Base-by-base conservation (phyloP, 208 protist genomes). In the Trypanosoma theileri region DNA sequence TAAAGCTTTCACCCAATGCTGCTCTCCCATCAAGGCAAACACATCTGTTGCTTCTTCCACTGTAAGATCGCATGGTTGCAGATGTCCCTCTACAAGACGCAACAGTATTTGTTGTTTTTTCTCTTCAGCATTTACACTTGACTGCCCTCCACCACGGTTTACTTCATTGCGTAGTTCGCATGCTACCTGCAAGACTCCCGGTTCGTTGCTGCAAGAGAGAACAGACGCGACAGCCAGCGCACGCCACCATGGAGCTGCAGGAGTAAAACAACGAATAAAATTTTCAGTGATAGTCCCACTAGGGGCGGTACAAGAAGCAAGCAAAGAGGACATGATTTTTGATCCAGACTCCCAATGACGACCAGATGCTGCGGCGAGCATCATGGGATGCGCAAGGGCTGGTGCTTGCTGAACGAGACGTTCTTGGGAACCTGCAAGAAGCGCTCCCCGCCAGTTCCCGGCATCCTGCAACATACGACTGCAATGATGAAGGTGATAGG, bases 221-320 rank as follows among this genome's bases (percentile, higher is more conserved):
- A 62, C 59, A 17, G 59, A 60, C 8, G 60, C 68, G 4, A 73
- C 60, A 16, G 68, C 59, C 44, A 73, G 51, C 35, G 68, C 68
- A 11, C 53, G 59, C 60, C 68, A 67, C 68, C 68, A 73, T 48
- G 68, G 68, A 11, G 58, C 31, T 16, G 35, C 61, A 59, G 55
- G 42, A 56, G 24, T 67, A 40, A 73, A 73, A 48, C 68, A 67
- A 24, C 68, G 60, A 55, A 73, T 60, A 55, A 67, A 73, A 40
- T 42, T 66, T 41, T 62, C 60, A 28, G 60, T 64, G 12, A 67
- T 24, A 31, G 16, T 58, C 40, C 61, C 46, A 44, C 61, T 63
- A 13, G 54, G 60, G 0, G 60, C 31, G 3, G 35, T 57, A 1
- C 75, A 72, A 48, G 68, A 59, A 13, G 21, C 40, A 28, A 73